Evolutionary conservation across 768 basidiomycete species (phyloP).

Genomic region (Steccherinum ochraceum): DNA sequence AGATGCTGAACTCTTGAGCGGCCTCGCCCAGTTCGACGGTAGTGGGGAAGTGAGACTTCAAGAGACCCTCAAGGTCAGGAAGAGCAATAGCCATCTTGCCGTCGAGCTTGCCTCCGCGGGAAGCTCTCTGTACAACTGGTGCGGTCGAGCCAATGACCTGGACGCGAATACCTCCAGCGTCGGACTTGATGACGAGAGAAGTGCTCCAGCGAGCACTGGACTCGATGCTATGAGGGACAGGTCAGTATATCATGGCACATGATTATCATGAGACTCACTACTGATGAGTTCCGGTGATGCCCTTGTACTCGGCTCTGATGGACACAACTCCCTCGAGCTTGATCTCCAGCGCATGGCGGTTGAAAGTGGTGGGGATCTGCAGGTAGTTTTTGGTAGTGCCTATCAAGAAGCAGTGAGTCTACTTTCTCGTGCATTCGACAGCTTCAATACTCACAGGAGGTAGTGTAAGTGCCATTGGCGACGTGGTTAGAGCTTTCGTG

Average conservation of each 20-base stretch:
- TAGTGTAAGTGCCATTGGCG: constrained; percentile 5
- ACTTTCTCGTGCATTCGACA: too few species aligned
- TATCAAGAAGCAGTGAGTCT: constrained; percentile 1
- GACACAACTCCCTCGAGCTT: constrained; percentile 19
- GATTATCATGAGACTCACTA: neutral
- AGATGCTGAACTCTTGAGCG: constrained; percentile 17
- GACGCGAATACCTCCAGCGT: neutral
- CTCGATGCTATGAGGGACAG: neutral
- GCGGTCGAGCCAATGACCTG: constrained; percentile 8
- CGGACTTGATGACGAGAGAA: neutral
- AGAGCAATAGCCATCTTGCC: constrained; percentile 6
- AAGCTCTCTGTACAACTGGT: constrained; percentile 12
- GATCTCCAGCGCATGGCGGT: constrained; percentile 19
- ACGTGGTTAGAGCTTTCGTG: constrained; percentile 11
- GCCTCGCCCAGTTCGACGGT: constrained; percentile 18
- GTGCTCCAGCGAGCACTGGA: neutral
- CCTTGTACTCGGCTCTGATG: constrained; percentile 15
- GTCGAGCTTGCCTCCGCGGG: constrained; percentile 4
- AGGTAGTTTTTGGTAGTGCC: constrained; percentile 24
- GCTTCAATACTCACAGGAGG: constrained; percentile 1
- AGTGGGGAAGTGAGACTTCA: constrained; percentile 16
- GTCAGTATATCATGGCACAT: neutral
- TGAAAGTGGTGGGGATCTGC: constrained; percentile 20
- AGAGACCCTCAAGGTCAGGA: constrained; percentile 14
- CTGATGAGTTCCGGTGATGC: constrained; percentile 1